These are phyloP conservation scores for Astrothelium macrocarpum DNA, from an alignment of 495 filamentous ascomycete genomes.

Conservation along the genomic window DNA sequence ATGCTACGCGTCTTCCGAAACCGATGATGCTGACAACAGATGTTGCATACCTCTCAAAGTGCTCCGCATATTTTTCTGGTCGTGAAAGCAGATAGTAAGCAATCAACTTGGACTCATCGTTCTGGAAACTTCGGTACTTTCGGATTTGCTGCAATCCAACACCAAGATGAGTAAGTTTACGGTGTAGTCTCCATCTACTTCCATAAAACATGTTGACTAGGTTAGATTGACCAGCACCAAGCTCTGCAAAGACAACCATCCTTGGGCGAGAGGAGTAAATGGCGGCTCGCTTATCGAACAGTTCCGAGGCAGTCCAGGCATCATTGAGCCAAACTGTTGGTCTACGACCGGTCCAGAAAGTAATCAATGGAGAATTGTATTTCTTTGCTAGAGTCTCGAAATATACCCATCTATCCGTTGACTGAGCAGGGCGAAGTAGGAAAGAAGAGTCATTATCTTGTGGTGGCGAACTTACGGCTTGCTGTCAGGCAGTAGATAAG, in stretches of 20 bases:
- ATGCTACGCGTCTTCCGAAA: constrained; percentile 32
- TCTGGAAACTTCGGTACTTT: constrained; percentile 50
- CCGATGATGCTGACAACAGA: constrained; percentile 40
- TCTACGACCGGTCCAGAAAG: constrained; percentile 51
- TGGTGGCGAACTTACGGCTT: constrained; percentile 44
- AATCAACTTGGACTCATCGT: constrained; percentile 42
- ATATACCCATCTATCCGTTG: constrained; percentile 41
- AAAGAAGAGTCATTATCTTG: background rate
- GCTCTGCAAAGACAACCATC: constrained; percentile 48
- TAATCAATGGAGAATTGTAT: constrained; percentile 47
- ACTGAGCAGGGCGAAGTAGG: background rate
- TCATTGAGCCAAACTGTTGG: constrained; percentile 60
- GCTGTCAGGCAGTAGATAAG: constrained; percentile 46
- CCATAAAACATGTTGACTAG: constrained; percentile 52
- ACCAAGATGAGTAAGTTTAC: constrained; percentile 52
- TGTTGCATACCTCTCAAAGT: constrained; percentile 37
- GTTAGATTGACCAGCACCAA: constrained; percentile 48
- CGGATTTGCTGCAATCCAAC: constrained; percentile 52
- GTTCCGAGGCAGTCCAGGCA: constrained; percentile 45
- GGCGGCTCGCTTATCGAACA: constrained; percentile 46
- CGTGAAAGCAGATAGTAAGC: constrained; percentile 31
- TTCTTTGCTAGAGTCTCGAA: constrained; percentile 50
- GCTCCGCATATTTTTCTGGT: constrained; percentile 34
- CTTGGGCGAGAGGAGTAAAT: constrained; percentile 43
- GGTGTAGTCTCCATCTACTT: constrained; percentile 50